Evolutionary conservation across 1,284 basidiomycete genomes (phyloP).

Genomic region (Apiotrichum siamense): DNA sequence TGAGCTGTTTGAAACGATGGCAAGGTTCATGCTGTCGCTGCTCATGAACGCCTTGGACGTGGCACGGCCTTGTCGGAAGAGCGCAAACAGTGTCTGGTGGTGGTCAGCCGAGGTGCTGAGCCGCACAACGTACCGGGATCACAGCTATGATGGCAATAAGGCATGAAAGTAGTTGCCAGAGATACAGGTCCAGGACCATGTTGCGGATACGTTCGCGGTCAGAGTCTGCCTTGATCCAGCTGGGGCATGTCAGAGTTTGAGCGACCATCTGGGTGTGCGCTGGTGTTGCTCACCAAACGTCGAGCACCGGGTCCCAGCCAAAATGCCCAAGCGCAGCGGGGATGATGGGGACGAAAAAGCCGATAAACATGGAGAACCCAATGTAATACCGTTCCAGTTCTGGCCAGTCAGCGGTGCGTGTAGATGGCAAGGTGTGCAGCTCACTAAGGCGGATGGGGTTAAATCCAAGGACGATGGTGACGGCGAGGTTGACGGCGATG

Average conservation of each 20-base stretch:
- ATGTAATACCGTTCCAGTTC: conserved; percentile 19
- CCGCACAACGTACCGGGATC: not conserved
- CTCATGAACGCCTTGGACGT: conserved; percentile 23
- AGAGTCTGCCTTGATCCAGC: conserved; percentile 8
- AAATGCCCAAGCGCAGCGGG: conserved; percentile 22
- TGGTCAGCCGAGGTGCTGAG: not conserved
- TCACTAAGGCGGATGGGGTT: conserved; percentile 2
- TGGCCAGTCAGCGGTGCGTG: not conserved
- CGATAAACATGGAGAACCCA: conserved; percentile 14
- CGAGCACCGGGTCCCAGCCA: conserved; percentile 17
- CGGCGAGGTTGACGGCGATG: conserved; percentile 15
- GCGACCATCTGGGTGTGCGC: too few relatives aligned
- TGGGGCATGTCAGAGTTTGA: too few relatives aligned
- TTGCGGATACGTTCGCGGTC: conserved; percentile 8
- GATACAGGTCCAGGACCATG: conserved; percentile 28
- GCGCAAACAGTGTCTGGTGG: conserved; percentile 18
- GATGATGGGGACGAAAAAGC: conserved; percentile 18
- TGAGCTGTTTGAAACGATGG: not conserved
- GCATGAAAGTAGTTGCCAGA: conserved; percentile 33
- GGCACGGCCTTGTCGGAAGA: conserved; percentile 28
- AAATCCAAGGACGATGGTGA: conserved; percentile 2
- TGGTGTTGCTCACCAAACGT: conserved; percentile 12
- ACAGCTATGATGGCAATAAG: conserved; percentile 25
- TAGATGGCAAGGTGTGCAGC: not conserved
- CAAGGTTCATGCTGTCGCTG: conserved; percentile 9